Evolutionary conservation across 352 stramenopile genomes (phyloP).

Genomic region (Plasmopara viticola): DNA sequence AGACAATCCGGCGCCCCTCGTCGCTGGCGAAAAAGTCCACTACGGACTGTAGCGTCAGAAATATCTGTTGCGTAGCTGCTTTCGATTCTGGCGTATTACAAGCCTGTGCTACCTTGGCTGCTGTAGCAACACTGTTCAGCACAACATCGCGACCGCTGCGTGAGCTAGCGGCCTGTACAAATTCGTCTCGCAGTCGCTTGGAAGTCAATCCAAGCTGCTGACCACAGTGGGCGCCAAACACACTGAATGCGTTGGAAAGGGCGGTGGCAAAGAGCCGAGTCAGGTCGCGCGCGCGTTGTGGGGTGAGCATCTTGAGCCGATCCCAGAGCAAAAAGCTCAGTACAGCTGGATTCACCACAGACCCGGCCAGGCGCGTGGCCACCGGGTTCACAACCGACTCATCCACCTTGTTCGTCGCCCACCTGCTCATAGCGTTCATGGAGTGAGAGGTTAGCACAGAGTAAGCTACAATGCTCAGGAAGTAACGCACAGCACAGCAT

Average conservation of each 20-base stretch:
- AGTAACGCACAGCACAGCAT: constrained; percentile 42
- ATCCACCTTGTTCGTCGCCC: constrained; percentile 50
- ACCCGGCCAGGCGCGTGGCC: constrained; percentile 42
- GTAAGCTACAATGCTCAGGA: no score
- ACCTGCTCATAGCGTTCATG: constrained; percentile 20
- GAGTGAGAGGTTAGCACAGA: neutral
- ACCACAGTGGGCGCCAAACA: constrained; percentile 48
- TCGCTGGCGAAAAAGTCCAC: constrained; percentile 72
- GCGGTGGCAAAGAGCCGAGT: constrained; percentile 56
- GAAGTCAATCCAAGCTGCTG: constrained; percentile 30
- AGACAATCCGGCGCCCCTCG: constrained; percentile 49
- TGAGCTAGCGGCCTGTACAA: constrained; percentile 43
- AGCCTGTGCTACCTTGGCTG: constrained; percentile 58
- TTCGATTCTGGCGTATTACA: constrained; percentile 70
- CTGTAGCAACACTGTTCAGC: constrained; percentile 55
- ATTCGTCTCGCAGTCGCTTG: constrained; percentile 42
- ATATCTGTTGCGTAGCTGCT: constrained; percentile 49
- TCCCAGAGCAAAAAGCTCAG: constrained; percentile 71
- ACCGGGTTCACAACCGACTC: constrained; percentile 54
- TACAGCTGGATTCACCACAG: constrained; percentile 70
- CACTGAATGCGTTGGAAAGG: constrained; percentile 44
- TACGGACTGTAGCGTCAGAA: constrained; percentile 57
- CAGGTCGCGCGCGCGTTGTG: constrained; percentile 63
- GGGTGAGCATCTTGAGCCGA: constrained; percentile 62
- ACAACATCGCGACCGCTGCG: constrained; percentile 51